These are phyloP conservation scores for Kwoniella sp. DNA, from an alignment of 768 basidiomycete genomes.

Conservation along the genomic window DNA sequence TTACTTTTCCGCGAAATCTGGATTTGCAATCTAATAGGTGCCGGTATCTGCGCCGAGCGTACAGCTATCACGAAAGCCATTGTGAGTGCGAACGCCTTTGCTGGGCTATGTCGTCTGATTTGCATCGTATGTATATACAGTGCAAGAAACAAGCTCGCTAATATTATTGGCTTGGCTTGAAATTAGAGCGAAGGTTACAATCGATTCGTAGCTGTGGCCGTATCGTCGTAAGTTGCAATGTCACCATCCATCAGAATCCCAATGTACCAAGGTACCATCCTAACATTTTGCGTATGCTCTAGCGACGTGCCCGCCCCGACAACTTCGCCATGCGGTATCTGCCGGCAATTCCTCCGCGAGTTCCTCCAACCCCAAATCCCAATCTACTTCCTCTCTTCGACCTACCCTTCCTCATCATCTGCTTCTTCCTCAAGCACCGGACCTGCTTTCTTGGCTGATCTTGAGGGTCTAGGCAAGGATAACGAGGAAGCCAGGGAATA, in stretches of 20 bases:
- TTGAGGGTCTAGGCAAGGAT: constrained; percentile 57
- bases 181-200: constrained; percentile 82
- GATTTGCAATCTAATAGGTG: constrained; percentile 61
- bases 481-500: constrained; percentile 28
- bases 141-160: no score
- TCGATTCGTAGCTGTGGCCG: constrained; percentile 73
- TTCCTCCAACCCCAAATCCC: constrained; percentile 59
- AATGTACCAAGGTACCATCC: no score
- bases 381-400: constrained; percentile 51
- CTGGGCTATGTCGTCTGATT: no score
- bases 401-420: constrained; percentile 41
- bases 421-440: constrained; percentile 41
- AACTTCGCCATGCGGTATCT: constrained; percentile 88
- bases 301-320: constrained; percentile 58
- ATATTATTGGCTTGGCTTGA: no score
- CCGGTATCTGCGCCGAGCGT: constrained; percentile 88
- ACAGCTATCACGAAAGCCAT: constrained; percentile 94
- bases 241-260: no score
- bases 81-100: constrained; percentile 65
- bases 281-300: no score
- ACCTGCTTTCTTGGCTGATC: constrained; percentile 48
- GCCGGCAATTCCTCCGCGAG: constrained; percentile 70
- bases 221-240: constrained; percentile 65
- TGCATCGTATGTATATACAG: no score
- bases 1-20: no score